Conservation (phyloP, 1,284 basidiomycete species). For the Albatrellus sp. region DNA sequence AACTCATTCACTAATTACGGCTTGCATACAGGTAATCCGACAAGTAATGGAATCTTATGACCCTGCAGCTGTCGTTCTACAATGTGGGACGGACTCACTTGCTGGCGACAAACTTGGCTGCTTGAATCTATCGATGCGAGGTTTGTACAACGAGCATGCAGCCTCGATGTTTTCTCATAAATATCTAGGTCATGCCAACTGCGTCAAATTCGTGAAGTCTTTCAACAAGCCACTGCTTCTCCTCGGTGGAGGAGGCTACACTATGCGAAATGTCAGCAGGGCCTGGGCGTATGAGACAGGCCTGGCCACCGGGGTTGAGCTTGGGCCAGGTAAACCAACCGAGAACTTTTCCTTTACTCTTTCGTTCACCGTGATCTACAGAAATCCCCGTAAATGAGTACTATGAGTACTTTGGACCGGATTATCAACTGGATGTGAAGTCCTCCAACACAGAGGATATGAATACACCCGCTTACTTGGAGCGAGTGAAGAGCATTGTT, state of each 20-base stretch:
- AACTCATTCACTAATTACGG: not conserved
- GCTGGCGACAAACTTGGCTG: constrained; percentile 95
- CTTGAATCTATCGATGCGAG: constrained; percentile 95
- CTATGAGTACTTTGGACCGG: constrained; percentile 98
- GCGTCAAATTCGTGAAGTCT: constrained; percentile 93
- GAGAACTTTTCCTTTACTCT: not conserved
- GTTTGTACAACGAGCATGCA: constrained; percentile 21
- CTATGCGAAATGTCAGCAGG: constrained; percentile 94
- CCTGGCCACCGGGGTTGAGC: constrained; percentile 88
- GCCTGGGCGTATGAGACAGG: constrained; percentile 99
- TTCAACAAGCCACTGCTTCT: constrained; percentile 90
- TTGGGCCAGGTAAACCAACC: constrained; percentile 55
- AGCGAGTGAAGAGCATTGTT: constrained; percentile 86
- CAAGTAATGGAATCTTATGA: constrained; percentile 95
- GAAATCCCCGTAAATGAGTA: constrained; percentile 97
- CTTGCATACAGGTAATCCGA: constrained; percentile 65
- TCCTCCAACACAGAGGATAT: constrained; percentile 94
- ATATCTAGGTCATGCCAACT: constrained; percentile 79
- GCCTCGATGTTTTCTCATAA: not conserved
- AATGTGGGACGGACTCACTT: constrained; percentile 97
- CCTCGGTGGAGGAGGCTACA: constrained; percentile 96
- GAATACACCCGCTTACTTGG: constrained; percentile 88
- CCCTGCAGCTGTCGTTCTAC: constrained; percentile 92
- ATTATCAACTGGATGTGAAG: constrained; percentile 94
- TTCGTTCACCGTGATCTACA: constrained; percentile 17